phyloP scores from a whole-genome alignment of 768 basidiomycete genomes.

The Cystofilobasidium bisporidii region DNA sequence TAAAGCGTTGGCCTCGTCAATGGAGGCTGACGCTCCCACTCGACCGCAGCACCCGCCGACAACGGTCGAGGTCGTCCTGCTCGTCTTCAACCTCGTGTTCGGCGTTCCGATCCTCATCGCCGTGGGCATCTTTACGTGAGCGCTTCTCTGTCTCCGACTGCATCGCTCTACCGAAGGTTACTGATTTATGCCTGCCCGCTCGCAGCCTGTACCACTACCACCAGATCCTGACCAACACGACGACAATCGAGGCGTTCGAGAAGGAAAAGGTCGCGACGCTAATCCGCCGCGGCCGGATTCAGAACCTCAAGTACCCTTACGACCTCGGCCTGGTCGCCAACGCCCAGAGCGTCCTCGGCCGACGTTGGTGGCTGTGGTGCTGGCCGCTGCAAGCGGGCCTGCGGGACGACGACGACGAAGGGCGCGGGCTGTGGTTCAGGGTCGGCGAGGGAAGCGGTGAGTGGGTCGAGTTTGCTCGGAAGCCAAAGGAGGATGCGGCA shows the following conservation, averaged over 20 bases:
- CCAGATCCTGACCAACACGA: constrained; percentile 64
- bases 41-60: constrained; percentile 56
- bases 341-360: constrained; percentile 65
- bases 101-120: constrained; percentile 75
- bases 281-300: constrained; percentile 72
- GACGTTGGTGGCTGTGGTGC: constrained; percentile 68
- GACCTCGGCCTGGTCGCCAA: constrained; percentile 71
- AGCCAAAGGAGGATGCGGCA: not conserved
- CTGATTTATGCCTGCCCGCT: too few species aligned
- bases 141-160: constrained; percentile 23
- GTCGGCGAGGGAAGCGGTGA: constrained; percentile 47
- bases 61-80: constrained; percentile 61
- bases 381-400: constrained; percentile 52
- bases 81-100: constrained; percentile 76
- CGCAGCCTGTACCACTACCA: constrained; percentile 77
- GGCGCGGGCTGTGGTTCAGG: constrained; percentile 67
- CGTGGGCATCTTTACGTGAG: constrained; percentile 83
- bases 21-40: not conserved
- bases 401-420: constrained; percentile 42
- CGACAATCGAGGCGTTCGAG: constrained; percentile 96
- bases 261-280: constrained; percentile 83
- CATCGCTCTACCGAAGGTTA: not conserved
- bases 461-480: constrained; percentile 28
- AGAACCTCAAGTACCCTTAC: constrained; percentile 88
- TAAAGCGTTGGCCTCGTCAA: not conserved